A percentile compares a stretch with the other conserved stretches of the same genome.
These are phyloP conservation scores for Bipolaris gigantea DNA, from an alignment of 2,329 filamentous ascomycete genomes.

Conservation along the genomic window DNA sequence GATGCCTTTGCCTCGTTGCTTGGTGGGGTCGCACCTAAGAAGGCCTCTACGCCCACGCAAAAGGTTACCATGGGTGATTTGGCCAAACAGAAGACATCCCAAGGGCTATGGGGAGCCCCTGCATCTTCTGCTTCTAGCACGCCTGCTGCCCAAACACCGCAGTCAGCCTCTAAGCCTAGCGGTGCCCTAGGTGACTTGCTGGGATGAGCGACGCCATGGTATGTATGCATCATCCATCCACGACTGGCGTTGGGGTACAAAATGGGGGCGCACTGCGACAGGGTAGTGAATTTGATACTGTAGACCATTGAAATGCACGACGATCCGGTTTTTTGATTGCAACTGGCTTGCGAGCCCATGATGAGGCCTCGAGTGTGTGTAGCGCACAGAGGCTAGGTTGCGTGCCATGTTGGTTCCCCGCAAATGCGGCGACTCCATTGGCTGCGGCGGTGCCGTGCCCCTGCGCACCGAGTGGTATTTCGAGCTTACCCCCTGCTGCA, in stretches of 20 bases:
- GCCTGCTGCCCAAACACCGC: constrained; percentile 30
- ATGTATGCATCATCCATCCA: neutral
- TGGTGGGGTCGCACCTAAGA: constrained; percentile 76
- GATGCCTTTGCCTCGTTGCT: constrained; percentile 92
- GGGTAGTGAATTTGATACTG: neutral
- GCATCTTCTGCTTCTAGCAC: constrained; percentile 44
- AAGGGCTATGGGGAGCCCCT: constrained; percentile 87
- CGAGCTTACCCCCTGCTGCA: constrained; percentile 3
- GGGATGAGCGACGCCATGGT: constrained; percentile 24
- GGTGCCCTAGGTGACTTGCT: constrained; percentile 43
- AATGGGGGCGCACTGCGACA: constrained; percentile 2
- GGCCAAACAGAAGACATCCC: constrained; percentile 96
- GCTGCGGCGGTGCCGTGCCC: neutral
- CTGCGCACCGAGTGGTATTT: constrained; percentile 1
- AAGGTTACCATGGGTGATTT: constrained; percentile 85
- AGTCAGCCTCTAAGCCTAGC: constrained; percentile 39
- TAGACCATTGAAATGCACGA: constrained; percentile 1
- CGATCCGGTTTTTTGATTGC: neutral
- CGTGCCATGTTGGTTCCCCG: constrained; percentile 1
- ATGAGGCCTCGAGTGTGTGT: neutral
- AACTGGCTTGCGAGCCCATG: neutral
- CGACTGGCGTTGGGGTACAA: constrained; percentile 5
- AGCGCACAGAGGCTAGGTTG: neutral
- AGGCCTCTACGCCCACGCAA: constrained; percentile 61
- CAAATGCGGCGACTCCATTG: constrained; percentile 9